Conservation (phyloP, 352 stramenopile genomes). For the Sclerospora graminicola region DNA sequence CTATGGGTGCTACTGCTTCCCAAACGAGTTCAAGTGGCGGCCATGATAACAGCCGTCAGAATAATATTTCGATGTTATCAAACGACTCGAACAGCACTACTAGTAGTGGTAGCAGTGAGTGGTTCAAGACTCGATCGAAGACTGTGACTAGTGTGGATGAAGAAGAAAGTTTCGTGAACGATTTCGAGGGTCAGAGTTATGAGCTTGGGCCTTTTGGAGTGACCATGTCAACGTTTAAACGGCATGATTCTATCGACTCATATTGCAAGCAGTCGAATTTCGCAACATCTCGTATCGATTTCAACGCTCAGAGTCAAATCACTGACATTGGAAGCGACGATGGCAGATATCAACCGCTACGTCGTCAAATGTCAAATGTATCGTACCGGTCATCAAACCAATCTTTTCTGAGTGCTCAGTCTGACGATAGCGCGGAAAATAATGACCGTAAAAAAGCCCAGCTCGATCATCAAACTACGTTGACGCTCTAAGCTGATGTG, state of each 20-base stretch:
- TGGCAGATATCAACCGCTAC: slow-evolving; percentile 14
- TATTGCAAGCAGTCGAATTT: slow-evolving; percentile 21
- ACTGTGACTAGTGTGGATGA: slow-evolving; percentile 30
- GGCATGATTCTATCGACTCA: slow-evolving; percentile 19
- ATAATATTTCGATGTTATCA: slow-evolving; percentile 39
- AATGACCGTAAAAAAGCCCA: slow-evolving; percentile 28
- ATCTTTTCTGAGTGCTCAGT: slow-evolving; percentile 48
- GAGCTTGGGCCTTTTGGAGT: slow-evolving; percentile 17
- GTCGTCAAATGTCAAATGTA: slow-evolving; percentile 21
- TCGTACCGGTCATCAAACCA: slow-evolving; percentile 45
- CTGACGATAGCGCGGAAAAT: slow-evolving; percentile 47
- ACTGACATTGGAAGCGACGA: slow-evolving; percentile 25
- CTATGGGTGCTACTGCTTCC: slow-evolving; percentile 9
- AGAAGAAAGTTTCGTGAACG: slow-evolving; percentile 8
- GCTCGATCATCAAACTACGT: slow-evolving; percentile 11
- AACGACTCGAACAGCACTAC: slow-evolving; percentile 27
- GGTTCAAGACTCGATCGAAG: slow-evolving; percentile 37
- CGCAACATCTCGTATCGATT: slow-evolving; percentile 17
- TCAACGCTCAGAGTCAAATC: slow-evolving; percentile 18
- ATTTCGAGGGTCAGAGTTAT: slow-evolving; percentile 13
- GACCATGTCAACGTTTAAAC: slow-evolving; percentile 15
- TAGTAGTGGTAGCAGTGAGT: slow-evolving; percentile 26
- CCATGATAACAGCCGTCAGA: slow-evolving; percentile 18
- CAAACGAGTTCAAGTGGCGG: slow-evolving; percentile 5
- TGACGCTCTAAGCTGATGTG: slow-evolving; percentile 16